These are phyloP conservation scores for Cornus florida DNA, from an alignment of 148 eudicot genomes.

Conservation along the genomic window DNA sequence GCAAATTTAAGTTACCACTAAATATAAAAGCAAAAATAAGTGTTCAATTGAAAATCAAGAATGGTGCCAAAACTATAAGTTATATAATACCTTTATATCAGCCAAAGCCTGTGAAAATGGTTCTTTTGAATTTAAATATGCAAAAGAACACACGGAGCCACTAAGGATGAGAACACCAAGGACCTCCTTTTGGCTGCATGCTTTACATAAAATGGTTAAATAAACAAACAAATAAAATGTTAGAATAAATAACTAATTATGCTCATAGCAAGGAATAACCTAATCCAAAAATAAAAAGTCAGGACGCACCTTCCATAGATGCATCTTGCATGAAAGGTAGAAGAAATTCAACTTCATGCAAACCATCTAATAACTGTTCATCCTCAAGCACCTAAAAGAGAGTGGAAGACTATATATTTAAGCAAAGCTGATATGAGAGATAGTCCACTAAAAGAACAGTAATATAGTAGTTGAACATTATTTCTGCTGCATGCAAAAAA, in stretches of 20 bases:
- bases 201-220: slow-evolving; percentile 46
- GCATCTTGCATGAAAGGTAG: slow-evolving; percentile 71
- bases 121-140: slow-evolving; percentile 82
- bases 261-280: neutral
- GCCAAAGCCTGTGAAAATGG: slow-evolving; percentile 83
- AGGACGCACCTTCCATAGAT: slow-evolving; percentile 62
- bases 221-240: slow-evolving; percentile 5
- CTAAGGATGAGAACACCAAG: slow-evolving; percentile 60
- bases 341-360: slow-evolving; percentile 87
- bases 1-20: neutral
- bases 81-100: slow-evolving; percentile 72
- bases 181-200: slow-evolving; percentile 72
- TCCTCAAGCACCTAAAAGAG: slow-evolving; percentile 55
- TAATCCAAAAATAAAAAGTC: slow-evolving; percentile 8
- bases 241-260: slow-evolving; percentile 1
- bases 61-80: neutral
- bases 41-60: neutral
- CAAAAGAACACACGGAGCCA: slow-evolving; percentile 80
- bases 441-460: neutral
- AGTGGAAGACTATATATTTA: neutral
- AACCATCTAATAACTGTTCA: slow-evolving; percentile 50
- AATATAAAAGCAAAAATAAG: slow-evolving; percentile 1
- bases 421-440: neutral
- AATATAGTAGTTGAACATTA: neutral
- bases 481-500: neutral